Percentiles rank a stretch among this genome's conserved stretches.
phyloP scores from a whole-genome alignment of 2,329 filamentous ascomycete genomes.

The Aspergillus spinulosporus region DNA sequence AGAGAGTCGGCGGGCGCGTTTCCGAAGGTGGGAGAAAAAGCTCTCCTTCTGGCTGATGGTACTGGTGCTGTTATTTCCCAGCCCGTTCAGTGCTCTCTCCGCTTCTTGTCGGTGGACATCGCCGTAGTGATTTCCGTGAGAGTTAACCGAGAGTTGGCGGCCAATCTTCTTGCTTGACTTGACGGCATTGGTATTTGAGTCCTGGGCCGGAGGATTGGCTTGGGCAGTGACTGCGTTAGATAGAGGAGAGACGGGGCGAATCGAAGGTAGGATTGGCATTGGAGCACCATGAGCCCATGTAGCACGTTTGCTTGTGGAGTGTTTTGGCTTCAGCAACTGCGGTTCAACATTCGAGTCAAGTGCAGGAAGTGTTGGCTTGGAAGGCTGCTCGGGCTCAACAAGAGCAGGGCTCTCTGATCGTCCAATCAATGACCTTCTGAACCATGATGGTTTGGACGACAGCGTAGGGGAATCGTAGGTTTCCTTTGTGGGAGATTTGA shows the following conservation, averaged over 20 bases:
- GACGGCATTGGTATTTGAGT: slow-evolving; percentile 49
- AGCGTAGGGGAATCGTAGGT: slow-evolving; percentile 58
- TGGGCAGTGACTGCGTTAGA: slow-evolving; percentile 90
- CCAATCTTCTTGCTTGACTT: slow-evolving; percentile 85
- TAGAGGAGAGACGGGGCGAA: slow-evolving; percentile 92
- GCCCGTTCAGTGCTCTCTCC: slow-evolving; percentile 81
- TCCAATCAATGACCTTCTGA: slow-evolving; percentile 88
- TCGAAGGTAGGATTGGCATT: slow-evolving; percentile 94
- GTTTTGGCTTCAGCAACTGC: slow-evolving; percentile 53
- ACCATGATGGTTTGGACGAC: slow-evolving; percentile 89
- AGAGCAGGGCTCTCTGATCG: slow-evolving; percentile 69
- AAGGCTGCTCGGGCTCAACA: slow-evolving; percentile 40
- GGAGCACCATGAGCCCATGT: slow-evolving; percentile 90
- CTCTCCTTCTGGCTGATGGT: slow-evolving; percentile 84
- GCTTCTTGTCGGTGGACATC: slow-evolving; percentile 88
- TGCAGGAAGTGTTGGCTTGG: slow-evolving; percentile 47
- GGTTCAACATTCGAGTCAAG: slow-evolving; percentile 44
- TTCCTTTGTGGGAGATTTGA: slow-evolving; percentile 64
- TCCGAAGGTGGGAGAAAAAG: slow-evolving; percentile 96
- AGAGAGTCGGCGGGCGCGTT: slow-evolving; percentile 87
- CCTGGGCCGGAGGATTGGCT: slow-evolving; percentile 64
- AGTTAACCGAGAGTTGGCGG: slow-evolving; percentile 87
- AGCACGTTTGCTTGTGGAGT: slow-evolving; percentile 72
- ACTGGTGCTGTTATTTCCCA: slow-evolving; percentile 68
- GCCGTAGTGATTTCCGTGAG: slow-evolving; percentile 87